phyloP scores from a whole-genome alignment of 345 rosid genomes.

The Cardamine chenopodiifolia region DNA sequence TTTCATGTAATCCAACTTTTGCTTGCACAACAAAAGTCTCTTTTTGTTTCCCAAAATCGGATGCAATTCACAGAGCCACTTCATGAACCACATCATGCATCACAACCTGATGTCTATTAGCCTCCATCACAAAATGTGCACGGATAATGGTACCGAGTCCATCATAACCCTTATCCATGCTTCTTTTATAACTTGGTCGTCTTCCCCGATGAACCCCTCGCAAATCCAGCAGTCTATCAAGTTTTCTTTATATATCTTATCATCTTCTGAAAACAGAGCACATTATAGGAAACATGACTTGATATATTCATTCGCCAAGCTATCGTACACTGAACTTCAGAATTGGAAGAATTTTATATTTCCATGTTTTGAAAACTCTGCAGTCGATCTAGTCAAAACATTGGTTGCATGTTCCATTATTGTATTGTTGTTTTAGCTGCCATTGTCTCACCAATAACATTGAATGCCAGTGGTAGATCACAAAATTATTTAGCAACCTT shows the following conservation, averaged over 20 bases:
- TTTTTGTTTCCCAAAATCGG: constrained; percentile 1
- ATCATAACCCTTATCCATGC: not conserved
- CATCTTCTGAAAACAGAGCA: not conserved
- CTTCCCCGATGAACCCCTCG: not conserved
- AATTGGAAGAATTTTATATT: constrained; percentile 29
- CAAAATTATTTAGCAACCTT: not conserved
- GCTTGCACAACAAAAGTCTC: not conserved
- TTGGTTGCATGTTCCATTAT: constrained; percentile 39
- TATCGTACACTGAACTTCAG: constrained; percentile 31
- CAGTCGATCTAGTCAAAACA: constrained; percentile 7
- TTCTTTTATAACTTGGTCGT: not conserved
- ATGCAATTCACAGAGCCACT: not conserved
- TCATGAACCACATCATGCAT: not conserved
- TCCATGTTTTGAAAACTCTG: no score
- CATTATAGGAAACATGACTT: not conserved
- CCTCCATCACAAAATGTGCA: not conserved
- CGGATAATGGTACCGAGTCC: not conserved
- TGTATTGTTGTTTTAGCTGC: constrained; percentile 13
- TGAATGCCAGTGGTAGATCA: not conserved
- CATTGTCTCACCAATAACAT: constrained; percentile 32
- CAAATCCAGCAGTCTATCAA: not conserved
- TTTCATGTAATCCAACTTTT: not conserved
- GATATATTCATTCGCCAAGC: not conserved
- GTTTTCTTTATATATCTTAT: not conserved
- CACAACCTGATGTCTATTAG: rapidly evolving